Evolutionary conservation across 2,329 filamentous ascomycete genomes (phyloP), one percentile per base, ranked within the genome.

Genomic region (Paecilomyces sp.): DNA sequence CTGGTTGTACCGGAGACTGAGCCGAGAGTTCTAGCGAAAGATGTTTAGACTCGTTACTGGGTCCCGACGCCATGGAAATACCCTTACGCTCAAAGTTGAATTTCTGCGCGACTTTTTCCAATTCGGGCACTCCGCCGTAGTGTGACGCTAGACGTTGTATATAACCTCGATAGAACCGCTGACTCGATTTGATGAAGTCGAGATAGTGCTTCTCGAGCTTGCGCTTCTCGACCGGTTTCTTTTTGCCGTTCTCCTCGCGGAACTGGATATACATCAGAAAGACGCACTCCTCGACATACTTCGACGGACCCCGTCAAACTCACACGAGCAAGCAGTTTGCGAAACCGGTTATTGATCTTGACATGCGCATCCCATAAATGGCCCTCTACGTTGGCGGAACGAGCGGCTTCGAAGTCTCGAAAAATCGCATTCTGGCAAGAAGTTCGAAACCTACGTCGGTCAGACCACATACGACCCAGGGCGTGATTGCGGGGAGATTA

Each of bases 141-240:
- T 81, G 79, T 18, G 79, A 80, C 57, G 88, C 87, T 25, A 97
- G 80, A 59, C 88, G 85, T 73, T 93, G 87, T 58, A 97, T 88
- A 69, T 91, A 94, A 65, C 86, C 87, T 68, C 89, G 86, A 80
- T 97, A 97, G 74, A 96, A 97, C 68, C 86, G 86, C 74, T 94
- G 90, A 65, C 91, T 89, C 54, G 88, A 88, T 75, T 93, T 95
- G 66, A 97, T 85, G 73, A 96, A 97, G 65, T 86, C 85, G 60
- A 88, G 80, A 74, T 95, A 97, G 64, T 88, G 83, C 75, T 90
- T 92, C 72, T 90, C 88, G 56, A 93, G 80, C 74, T 92, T 94
- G 63, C 92, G 86, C 68, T 85, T 86, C 74, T 85, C 83, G 54
- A 87, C 84, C 59, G 81, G 78, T 66, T 79, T 81, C 67, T 81